Base-by-base conservation (phyloP, 2,329 filamentous ascomycete species). In the Lasiodiplodia sp. region DNA sequence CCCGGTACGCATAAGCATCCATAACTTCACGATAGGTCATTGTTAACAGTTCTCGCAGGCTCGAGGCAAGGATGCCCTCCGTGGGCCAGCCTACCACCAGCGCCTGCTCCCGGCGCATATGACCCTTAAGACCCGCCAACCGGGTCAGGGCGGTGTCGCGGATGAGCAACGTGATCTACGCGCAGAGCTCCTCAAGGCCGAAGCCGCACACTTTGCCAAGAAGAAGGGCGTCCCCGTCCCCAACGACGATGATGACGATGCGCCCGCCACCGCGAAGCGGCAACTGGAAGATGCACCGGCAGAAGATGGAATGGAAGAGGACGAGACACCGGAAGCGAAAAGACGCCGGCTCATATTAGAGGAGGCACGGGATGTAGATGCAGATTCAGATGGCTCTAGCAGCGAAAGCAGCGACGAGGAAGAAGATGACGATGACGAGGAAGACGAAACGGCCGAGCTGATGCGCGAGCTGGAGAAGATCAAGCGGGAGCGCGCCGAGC, bases 401-500 rank as follows among this genome's bases (percentile, higher is more conserved):
- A 86, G 85, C 65, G 85, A 84, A 64, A 88, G 85, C 69, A 88
- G 85, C 69, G 87, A 90, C 66, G 83, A 89, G 70, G 57, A 77
- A 34, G 68, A 69, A 12, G 6, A 12, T 28, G 77, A 76, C 75
- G 77, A 84, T 67, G 73, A 82, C 77, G 73, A 92, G 66, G 93
- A 85, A 71, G 84, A 97, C 73, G 92, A 95, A 74, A 91, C 93
- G 5, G 94, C 93, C 0, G 93, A 96, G 78, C 83, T 99, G 71
- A 92, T 97, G 86, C 88, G 95, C 53, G 96, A 99, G 79, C 82
- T 99, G 56, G 95, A 97, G 77, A 96, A 97, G 79, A 97, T 99
- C 78, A 93, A 96, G 78, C 89, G 89, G 71, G 94, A 97, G 80
- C 85, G 93, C 66, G 91, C 91, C 2, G 93, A 92, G 77, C 91